Percentiles rank a stretch among this genome's conserved stretches.
phyloP scores from a whole-genome alignment of 164 flowering plant species.

The Paratinospora sagittata region DNA sequence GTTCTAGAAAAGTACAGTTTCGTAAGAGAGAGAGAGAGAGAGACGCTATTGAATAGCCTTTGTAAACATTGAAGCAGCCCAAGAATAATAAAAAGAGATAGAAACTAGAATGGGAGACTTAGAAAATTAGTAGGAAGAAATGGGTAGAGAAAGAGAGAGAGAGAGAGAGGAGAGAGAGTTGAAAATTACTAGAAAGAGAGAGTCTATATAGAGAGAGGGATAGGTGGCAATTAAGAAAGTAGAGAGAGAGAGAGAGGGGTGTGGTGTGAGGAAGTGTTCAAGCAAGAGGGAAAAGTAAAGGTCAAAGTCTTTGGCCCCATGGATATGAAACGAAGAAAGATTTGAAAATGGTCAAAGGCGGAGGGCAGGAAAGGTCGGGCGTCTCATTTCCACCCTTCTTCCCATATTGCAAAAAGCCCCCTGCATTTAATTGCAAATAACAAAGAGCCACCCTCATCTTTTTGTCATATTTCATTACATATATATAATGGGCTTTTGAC shows the following conservation, averaged over 20 bases:
- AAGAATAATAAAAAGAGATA: neutral
- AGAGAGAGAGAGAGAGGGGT: neutral
- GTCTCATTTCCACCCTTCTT: neutral
- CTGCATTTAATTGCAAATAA: neutral
- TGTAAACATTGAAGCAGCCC: neutral
- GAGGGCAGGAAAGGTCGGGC: neutral
- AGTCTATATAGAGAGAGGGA: neutral
- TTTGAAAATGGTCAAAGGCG: constrained; percentile 5
- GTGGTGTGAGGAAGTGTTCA: neutral
- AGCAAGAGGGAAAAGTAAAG: neutral
- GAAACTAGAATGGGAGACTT: neutral
- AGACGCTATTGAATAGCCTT: neutral
- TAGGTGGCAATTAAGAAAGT: neutral
- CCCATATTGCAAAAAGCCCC: neutral
- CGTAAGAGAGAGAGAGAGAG: no score
- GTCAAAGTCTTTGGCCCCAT: neutral
- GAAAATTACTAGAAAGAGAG: no score
- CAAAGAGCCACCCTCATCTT: neutral
- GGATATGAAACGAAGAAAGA: neutral
- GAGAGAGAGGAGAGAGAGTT: neutral
- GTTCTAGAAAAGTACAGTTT: neutral
- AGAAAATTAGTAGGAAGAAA: neutral
- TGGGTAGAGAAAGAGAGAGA: neutral
- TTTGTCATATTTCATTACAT: no score
- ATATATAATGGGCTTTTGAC: no score